These are phyloP conservation scores for Ophiorrhiza pumila DNA, from an alignment of 257 asterid species.

Conservation along the genomic window DNA sequence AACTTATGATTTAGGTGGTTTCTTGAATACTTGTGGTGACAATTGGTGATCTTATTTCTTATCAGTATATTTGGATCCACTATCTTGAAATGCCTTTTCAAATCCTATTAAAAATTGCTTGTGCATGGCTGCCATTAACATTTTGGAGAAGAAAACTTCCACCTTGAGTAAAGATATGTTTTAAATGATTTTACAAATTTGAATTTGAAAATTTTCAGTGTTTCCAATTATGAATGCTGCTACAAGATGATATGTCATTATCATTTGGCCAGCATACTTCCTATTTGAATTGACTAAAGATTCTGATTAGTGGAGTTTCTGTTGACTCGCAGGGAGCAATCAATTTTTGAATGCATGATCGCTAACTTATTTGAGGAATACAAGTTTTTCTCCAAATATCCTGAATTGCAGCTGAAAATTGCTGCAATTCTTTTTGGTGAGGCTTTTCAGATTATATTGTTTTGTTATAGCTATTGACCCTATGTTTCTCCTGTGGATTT, in stretches of 20 bases:
- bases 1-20: not conserved
- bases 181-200: not conserved
- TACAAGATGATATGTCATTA: not conserved
- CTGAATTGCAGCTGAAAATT: conserved; percentile 80
- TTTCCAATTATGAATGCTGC: not conserved
- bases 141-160: not conserved
- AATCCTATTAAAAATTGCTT: not conserved
- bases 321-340: conserved; percentile 69
- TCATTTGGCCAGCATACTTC: not conserved
- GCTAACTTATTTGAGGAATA: conserved; percentile 86
- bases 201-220: not conserved
- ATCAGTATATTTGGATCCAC: not conserved
- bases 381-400: conserved; percentile 78
- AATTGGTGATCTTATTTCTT: not conserved
- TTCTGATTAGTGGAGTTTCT: conserved; percentile 11
- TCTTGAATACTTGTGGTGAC: not conserved
- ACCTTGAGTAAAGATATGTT: not conserved
- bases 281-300: not conserved
- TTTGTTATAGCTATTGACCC: not conserved
- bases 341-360: conserved; percentile 75
- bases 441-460: conserved; percentile 21
- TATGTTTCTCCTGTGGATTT: not conserved
- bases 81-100: not conserved
- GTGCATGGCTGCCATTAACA: not conserved
- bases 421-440: conserved; percentile 86